phyloP scores from a whole-genome alignment of 176 grass and related monocot species.

The Carex littledalei region DNA sequence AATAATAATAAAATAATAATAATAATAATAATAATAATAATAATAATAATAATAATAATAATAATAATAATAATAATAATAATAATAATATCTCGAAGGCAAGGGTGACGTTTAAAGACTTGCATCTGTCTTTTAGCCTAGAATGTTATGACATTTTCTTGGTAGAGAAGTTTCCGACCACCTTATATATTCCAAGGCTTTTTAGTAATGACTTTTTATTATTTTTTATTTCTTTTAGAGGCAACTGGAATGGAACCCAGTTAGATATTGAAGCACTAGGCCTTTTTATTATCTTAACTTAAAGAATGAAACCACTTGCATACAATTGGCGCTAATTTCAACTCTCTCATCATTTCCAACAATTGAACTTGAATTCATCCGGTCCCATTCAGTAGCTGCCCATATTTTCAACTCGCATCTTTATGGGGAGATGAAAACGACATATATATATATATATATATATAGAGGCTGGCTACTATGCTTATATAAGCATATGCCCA shows the following conservation, averaged over 20 bases:
- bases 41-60: too few relatives aligned
- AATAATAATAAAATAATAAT: too few relatives aligned
- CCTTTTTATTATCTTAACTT: neutral
- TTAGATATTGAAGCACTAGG: neutral
- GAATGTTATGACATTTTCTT: neutral
- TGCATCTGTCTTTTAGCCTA: neutral
- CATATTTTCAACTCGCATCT: neutral
- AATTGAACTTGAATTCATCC: neutral
- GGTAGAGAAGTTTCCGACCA: neutral
- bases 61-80: too few relatives aligned
- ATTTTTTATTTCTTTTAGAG: neutral
- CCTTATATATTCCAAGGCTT: neutral
- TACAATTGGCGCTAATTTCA: slow-evolving; percentile 3
- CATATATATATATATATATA: neutral
- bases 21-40: too few relatives aligned
- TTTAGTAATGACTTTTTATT: neutral
- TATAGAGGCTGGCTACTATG: too few relatives aligned
- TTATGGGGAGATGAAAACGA: neutral
- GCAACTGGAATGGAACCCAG: neutral
- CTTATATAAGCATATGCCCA: too few relatives aligned
- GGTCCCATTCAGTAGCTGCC: neutral
- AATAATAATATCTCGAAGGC: neutral
- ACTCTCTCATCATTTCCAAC: slow-evolving; percentile 11
- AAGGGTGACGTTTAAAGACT: neutral
- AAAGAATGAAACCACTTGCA: neutral